Evolutionary conservation across 768 basidiomycete species (phyloP), one percentile per base, ranked within the genome.

Genomic region (Bullera alba): DNA sequence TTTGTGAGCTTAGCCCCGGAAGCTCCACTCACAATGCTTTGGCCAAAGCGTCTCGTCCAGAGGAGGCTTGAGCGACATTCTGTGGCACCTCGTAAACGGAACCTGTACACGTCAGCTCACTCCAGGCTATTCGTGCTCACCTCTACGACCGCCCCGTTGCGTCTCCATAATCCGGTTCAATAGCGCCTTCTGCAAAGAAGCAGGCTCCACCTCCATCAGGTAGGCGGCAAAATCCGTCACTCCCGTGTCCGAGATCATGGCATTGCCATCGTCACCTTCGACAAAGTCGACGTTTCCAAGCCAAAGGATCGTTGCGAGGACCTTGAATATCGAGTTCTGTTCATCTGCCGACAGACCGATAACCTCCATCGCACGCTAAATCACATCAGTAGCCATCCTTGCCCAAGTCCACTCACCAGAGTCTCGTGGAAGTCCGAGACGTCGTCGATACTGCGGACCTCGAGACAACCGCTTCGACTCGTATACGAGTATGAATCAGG

Each of bases 201-300:
- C 78, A 25, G 81, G 63, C 51, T 97, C 89, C 16, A 80, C 83
- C 54, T 92, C 91, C 84, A 97, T 85, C 42, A 99, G 78, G 66
- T 97, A 96, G 1, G 81, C 90, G 34, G 96, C 81, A 63, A 97
- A 99, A 63, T 95, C 93, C 0, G 88, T 84, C n/a, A 96, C 87
- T 36, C 82, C 82, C 5, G 84, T 78, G 68, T 99, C 95, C 2
- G 81, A 69, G 30, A 97, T 79, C 23, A 70, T 65, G 1, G 92
- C 81, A 69, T 97, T 93, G 16, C 92, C 92, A 52, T 93, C 86
- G 56, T 92, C 88, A 70, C 79, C 80, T 70, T 95, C 90, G 29
- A 74, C 74, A 67, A 91, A 99, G 60, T 90, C 85, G 17, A 93
- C 84, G 57, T 99, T 99, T 36, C 95, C 95, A 2, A 99, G 79